These are phyloP conservation scores for Mycosphaerella sp. DNA, from an alignment of 2,329 filamentous ascomycete species.

Conservation along the genomic window DNA sequence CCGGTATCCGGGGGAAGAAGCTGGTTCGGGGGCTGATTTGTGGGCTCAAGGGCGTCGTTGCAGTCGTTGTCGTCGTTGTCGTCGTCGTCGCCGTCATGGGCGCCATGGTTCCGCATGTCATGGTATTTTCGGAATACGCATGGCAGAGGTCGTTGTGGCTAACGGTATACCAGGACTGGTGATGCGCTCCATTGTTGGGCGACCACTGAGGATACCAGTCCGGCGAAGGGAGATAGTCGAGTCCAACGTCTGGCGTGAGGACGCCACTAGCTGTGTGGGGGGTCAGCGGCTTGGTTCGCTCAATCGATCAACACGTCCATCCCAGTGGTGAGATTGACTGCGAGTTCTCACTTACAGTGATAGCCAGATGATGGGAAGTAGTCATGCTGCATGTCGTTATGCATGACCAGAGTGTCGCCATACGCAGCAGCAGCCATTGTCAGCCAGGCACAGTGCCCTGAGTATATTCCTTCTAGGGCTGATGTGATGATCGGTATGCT, in stretches of 20 bases:
- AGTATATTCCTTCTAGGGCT: background rate
- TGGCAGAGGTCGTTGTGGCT: background rate
- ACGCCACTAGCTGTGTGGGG: background rate
- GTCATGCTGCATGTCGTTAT: constrained; percentile 2
- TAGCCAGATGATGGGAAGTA: constrained; percentile 2
- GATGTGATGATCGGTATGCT: constrained; percentile 1
- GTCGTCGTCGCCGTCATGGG: background rate
- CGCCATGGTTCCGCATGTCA: background rate
- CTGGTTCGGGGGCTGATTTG: background rate
- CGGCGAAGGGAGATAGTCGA: constrained; percentile 3
- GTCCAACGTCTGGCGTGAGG: constrained; percentile 2
- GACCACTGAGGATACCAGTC: constrained; percentile 4
- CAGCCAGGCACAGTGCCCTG: background rate
- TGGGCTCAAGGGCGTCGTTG: background rate
- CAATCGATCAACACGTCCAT: too few relatives aligned
- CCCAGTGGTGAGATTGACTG: too few relatives aligned
- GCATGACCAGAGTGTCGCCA: constrained; percentile 3
- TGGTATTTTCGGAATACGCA: background rate
- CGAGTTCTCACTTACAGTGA: background rate
- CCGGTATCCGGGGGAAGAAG: background rate
- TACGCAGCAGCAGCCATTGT: constrained; percentile 4
- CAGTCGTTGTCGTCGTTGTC: too few relatives aligned
- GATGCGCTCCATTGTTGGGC: background rate
- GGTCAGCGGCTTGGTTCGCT: background rate
- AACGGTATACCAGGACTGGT: background rate